Conservation (phyloP, 202 grass and related monocot genomes). For the Carex arenaria region DNA sequence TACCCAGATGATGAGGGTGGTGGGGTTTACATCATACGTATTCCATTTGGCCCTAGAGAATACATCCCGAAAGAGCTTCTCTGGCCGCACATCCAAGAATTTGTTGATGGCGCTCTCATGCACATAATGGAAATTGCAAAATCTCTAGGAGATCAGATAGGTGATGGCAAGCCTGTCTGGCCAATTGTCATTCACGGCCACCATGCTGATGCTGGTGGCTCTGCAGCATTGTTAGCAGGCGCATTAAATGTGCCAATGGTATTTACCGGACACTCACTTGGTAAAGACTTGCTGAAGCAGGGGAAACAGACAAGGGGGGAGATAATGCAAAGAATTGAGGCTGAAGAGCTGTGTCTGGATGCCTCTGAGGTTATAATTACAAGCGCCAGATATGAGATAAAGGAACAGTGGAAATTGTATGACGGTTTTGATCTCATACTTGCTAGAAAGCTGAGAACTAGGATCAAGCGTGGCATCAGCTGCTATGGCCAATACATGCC, state of each 20-base stretch:
- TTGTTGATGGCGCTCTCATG: slow-evolving; percentile 81
- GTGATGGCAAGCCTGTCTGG: slow-evolving; percentile 55
- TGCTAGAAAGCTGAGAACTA: slow-evolving; percentile 53
- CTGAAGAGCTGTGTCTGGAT: slow-evolving; percentile 79
- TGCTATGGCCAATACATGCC: slow-evolving; percentile 75
- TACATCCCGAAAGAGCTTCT: slow-evolving; percentile 76
- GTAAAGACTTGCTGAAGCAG: slow-evolving; percentile 80
- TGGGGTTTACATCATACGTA: slow-evolving; percentile 78
- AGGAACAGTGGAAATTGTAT: slow-evolving; percentile 80
- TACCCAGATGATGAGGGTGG: slow-evolving; percentile 51
- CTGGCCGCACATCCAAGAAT: slow-evolving; percentile 89
- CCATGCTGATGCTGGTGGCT: slow-evolving; percentile 85
- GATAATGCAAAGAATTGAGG: slow-evolving; percentile 81
- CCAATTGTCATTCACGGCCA: slow-evolving; percentile 80
- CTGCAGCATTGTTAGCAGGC: slow-evolving; percentile 74
- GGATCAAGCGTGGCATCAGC: slow-evolving; percentile 54
- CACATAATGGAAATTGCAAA: slow-evolving; percentile 75
- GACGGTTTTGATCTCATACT: slow-evolving; percentile 80
- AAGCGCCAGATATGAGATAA: slow-evolving; percentile 82
- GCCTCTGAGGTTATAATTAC: slow-evolving; percentile 78
- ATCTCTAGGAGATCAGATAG: slow-evolving; percentile 79
- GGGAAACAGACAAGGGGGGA: slow-evolving; percentile 77
- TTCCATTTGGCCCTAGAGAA: slow-evolving; percentile 82
- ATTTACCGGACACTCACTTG: slow-evolving; percentile 83
- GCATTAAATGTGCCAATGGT: slow-evolving; percentile 71